phyloP scores from a whole-genome alignment of 2,329 filamentous ascomycete species.

The Rhinocladiella mackenziei region DNA sequence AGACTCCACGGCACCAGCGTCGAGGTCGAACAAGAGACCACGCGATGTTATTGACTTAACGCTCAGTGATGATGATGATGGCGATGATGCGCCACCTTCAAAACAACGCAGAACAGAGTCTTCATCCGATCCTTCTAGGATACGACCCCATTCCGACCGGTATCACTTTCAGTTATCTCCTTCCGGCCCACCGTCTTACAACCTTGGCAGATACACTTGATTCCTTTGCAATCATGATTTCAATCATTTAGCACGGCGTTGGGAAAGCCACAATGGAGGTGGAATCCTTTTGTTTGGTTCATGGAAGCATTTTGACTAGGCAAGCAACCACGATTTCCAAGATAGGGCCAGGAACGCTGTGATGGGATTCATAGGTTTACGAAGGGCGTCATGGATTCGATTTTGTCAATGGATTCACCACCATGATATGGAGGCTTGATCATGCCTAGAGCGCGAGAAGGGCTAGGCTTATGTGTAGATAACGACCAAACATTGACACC shows the following conservation, averaged over 20 bases:
- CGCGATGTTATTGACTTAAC: constrained; percentile 54
- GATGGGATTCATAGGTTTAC: not conserved
- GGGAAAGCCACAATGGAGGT: not conserved
- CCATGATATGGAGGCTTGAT: too few species aligned
- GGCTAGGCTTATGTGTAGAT: not conserved
- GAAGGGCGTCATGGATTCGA: not conserved
- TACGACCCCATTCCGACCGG: constrained; percentile 15
- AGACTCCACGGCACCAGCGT: constrained; percentile 27
- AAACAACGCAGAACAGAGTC: constrained; percentile 9
- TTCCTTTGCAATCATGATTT: constrained; percentile 9
- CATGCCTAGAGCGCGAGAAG: not conserved
- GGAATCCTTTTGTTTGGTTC: not conserved
- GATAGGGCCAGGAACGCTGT: too few species aligned
- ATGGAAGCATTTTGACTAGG: not conserved
- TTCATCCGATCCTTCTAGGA: constrained; percentile 2
- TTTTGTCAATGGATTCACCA: too few species aligned
- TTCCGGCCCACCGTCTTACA: constrained; percentile 6
- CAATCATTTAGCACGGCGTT: constrained; percentile 16
- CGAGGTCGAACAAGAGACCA: constrained; percentile 42
- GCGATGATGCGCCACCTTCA: constrained; percentile 42
- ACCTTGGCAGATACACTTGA: constrained; percentile 13
- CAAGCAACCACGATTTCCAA: too few species aligned
- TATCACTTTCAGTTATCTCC: constrained; percentile 19
- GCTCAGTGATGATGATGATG: constrained; percentile 50
- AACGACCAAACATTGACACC: not conserved